phyloP scores from a whole-genome alignment of 2,329 filamentous ascomycete genomes.

The Camillea tinctor region DNA sequence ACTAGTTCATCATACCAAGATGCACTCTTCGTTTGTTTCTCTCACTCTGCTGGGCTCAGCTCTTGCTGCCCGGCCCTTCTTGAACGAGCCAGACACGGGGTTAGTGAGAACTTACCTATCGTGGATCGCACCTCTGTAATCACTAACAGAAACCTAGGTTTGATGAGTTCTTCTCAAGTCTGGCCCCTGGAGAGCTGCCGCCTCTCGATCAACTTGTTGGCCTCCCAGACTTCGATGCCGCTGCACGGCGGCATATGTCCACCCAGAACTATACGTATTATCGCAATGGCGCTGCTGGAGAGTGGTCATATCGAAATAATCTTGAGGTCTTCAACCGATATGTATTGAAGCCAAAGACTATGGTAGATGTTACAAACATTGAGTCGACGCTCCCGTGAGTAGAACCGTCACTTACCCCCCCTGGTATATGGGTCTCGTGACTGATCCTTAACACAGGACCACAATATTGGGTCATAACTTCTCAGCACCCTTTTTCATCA shows the following conservation, averaged over 20 bases:
- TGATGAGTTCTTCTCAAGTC: conserved; percentile 36
- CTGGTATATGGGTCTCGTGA: not conserved
- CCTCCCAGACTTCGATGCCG: conserved; percentile 54
- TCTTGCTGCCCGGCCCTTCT: conserved; percentile 42
- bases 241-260: conserved; percentile 48
- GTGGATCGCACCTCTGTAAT: not conserved
- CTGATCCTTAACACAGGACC: conserved; percentile 29
- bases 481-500: conserved; percentile 44
- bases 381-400: conserved; percentile 35
- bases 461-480: conserved; percentile 45
- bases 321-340: conserved; percentile 52
- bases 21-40: not conserved
- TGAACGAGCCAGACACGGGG: conserved; percentile 46
- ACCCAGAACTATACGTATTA: conserved; percentile 53
- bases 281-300: conserved; percentile 53
- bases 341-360: conserved; percentile 45
- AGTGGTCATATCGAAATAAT: conserved; percentile 58
- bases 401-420: not conserved
- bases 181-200: conserved; percentile 37
- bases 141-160: conserved; percentile 30
- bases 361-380: conserved; percentile 49
- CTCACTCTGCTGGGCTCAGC: conserved; percentile 29
- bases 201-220: conserved; percentile 45
- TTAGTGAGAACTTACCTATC: not conserved
- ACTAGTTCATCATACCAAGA: not conserved